These are phyloP conservation scores for Chiua sp. DNA, from an alignment of 1,284 basidiomycete genomes.

Conservation along the genomic window DNA sequence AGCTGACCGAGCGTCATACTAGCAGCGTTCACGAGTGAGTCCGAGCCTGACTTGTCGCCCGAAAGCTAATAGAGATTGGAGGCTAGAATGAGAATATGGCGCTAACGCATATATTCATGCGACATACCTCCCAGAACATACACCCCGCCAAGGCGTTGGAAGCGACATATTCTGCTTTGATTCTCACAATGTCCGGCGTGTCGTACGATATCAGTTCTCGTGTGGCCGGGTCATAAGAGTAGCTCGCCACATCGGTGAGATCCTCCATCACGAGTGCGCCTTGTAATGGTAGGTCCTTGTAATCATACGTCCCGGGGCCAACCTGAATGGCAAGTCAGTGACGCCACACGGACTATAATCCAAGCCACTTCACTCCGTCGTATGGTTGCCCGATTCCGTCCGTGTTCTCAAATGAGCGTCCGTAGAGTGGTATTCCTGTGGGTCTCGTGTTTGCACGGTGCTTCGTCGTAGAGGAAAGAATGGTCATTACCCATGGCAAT, in stretches of 20 bases:
- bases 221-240: constrained; percentile 73
- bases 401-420: constrained; percentile 84
- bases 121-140: constrained; percentile 81
- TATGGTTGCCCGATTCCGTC: constrained; percentile 77
- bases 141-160: constrained; percentile 69
- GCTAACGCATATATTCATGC: too few species aligned
- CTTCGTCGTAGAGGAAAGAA: background rate
- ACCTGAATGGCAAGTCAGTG: constrained; percentile 48
- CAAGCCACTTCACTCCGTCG: constrained; percentile 56
- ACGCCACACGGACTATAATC: background rate
- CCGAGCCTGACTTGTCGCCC: constrained; percentile 61
- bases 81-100: background rate
- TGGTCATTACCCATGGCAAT: constrained; percentile 70
- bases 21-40: constrained; percentile 61
- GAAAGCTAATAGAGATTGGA: constrained; percentile 49
- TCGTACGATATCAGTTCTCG: constrained; percentile 83
- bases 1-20: constrained; percentile 54
- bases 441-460: background rate
- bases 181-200: constrained; percentile 69
- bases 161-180: constrained; percentile 81
- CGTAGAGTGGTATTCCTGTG: constrained; percentile 82
- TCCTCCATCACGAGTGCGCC: constrained; percentile 76
- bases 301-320: constrained; percentile 79
- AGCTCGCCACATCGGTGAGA: constrained; percentile 74
- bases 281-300: constrained; percentile 74